Percentiles rank a stretch among this genome's conserved stretches.
phyloP scores from a whole-genome alignment of 192 early-diverging fungal genomes.

The Coemansia sp. region DNA sequence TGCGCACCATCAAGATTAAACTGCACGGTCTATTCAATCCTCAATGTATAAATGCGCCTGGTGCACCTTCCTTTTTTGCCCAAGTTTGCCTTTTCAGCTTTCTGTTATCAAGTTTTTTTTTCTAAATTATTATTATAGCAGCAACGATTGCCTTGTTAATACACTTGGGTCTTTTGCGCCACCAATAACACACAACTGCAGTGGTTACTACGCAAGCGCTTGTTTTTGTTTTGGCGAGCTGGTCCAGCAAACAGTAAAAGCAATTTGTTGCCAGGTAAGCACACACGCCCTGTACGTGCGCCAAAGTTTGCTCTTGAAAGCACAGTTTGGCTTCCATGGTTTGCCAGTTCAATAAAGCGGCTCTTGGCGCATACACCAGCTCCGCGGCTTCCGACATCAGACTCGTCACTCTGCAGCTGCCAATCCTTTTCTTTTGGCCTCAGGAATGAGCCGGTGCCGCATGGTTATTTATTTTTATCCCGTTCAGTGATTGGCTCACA shows the following conservation, averaged over 20 bases:
- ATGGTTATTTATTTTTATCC: not conserved
- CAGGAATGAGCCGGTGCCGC: not conserved
- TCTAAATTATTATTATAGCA: too few species aligned
- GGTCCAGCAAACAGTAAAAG: not conserved
- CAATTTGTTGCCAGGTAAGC: not conserved
- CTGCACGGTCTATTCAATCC: too few species aligned
- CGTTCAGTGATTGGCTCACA: not conserved
- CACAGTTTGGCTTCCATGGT: too few species aligned
- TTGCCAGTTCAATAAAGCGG: not conserved
- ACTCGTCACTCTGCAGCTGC: not conserved
- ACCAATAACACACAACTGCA: too few species aligned
- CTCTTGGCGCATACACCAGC: not conserved
- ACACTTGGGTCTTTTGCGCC: too few species aligned
- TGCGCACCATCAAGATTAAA: too few species aligned
- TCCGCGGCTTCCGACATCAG: not conserved
- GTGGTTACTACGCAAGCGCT: not conserved
- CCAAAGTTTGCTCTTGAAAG: too few species aligned
- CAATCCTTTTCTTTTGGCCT: not conserved
- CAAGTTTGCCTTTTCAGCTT: too few species aligned
- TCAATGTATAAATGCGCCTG: not conserved
- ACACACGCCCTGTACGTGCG: not conserved
- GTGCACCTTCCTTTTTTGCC: too few species aligned
- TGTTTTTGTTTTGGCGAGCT: constrained; percentile 6
- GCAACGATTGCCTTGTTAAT: too few species aligned
- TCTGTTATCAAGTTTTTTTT: too few species aligned